A percentile compares a stretch with the other conserved stretches of the same genome.
phyloP scores from a whole-genome alignment of 139 green algal species.

The Volvox africanus region DNA sequence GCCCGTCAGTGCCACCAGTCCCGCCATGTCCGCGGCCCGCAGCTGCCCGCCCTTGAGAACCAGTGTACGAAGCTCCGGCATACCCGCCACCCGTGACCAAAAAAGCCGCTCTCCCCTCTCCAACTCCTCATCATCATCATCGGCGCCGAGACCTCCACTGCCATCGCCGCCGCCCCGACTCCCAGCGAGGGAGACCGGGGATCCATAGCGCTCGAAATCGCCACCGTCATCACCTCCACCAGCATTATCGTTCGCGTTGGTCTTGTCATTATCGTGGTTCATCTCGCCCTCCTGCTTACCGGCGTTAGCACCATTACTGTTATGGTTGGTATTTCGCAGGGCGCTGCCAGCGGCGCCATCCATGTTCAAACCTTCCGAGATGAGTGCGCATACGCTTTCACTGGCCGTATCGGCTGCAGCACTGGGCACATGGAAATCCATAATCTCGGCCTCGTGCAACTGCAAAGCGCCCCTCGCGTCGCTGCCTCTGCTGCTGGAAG shows the following conservation, averaged over 20 bases:
- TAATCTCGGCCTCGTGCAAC: too few species aligned
- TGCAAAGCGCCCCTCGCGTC: too few species aligned
- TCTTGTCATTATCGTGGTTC: too few species aligned
- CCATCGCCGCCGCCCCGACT: background rate
- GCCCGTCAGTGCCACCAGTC: constrained; percentile 9
- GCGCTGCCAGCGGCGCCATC: too few species aligned
- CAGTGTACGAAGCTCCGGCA: constrained; percentile 22
- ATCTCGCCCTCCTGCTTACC: too few species aligned
- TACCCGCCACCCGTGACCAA: constrained; percentile 3
- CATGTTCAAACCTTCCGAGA: too few species aligned
- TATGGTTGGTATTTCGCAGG: too few species aligned
- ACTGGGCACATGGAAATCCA: too few species aligned
- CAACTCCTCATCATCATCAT: background rate
- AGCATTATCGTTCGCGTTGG: background rate
- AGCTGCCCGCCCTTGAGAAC: constrained; percentile 24
- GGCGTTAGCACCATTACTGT: too few species aligned
- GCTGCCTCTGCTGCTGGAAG: background rate
- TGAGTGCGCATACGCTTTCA: too few species aligned
- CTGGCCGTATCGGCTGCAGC: too few species aligned
- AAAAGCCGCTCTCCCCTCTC: background rate
- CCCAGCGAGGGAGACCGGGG: background rate
- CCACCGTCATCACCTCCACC: background rate
- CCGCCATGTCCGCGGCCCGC: constrained; percentile 1
- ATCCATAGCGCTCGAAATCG: background rate
- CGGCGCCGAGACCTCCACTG: background rate